A percentile compares a stretch with the other conserved stretches of the same genome.
These are phyloP conservation scores for Deuterostichococcus epilithicus DNA, from an alignment of 139 green algal species.

Conservation along the genomic window DNA sequence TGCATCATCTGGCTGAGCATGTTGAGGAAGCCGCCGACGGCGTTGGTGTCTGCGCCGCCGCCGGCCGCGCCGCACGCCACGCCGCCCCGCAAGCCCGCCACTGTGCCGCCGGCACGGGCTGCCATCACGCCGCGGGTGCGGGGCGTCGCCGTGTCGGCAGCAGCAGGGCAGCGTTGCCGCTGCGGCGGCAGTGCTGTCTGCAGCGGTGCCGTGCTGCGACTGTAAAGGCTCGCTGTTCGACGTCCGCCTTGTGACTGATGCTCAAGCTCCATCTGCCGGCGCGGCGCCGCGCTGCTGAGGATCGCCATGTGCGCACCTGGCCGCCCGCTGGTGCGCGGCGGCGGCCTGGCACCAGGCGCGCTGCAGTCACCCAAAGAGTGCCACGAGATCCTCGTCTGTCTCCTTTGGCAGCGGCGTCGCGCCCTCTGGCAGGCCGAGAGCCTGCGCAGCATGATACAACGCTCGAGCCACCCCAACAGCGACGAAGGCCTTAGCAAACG, in stretches of 20 bases:
- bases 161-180: no score
- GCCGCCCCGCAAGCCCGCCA: no score
- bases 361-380: neutral
- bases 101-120: no score
- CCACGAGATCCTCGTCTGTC: neutral
- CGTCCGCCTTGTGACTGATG: no score
- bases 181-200: no score
- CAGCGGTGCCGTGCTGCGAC: no score
- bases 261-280: no score
- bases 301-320: neutral
- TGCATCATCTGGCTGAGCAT: neutral
- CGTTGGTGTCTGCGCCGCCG: neutral
- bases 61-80: conserved; percentile 1
- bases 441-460: neutral
- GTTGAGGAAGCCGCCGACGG: neutral
- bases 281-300: no score
- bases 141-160: no score
- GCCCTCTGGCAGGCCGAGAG: neutral
- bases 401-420: neutral
- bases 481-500: neutral
- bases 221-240: no score
- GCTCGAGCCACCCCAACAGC: neutral
- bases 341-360: no score
- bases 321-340: no score
- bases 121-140: neutral